Conservation (phyloP, 2,329 filamentous ascomycete species). For the Neofusicoccum cordaticola region DNA sequence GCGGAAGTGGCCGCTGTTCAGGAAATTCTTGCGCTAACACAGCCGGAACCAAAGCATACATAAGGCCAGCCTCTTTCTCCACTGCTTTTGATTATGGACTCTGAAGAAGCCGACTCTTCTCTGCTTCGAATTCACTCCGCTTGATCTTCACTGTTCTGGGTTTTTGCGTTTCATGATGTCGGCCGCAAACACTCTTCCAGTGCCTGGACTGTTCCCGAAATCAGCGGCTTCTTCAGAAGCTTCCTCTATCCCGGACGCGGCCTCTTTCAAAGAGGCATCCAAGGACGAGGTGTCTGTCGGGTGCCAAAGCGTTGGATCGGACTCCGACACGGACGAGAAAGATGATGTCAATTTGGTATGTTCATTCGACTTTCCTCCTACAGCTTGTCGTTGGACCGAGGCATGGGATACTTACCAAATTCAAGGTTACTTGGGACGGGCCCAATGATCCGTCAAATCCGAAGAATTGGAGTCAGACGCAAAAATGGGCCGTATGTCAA, state of each 20-base stretch:
- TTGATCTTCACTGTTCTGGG: not conserved
- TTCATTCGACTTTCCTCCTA: too few species aligned
- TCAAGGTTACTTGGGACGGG: conserved; percentile 7
- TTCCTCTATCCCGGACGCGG: not conserved
- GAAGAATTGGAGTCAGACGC: conserved; percentile 1
- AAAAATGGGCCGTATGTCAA: conserved; percentile 7
- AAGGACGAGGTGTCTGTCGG: not conserved
- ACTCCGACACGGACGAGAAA: not conserved
- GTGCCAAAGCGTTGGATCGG: not conserved
- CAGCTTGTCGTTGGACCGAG: not conserved
- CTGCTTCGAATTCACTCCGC: too few species aligned
- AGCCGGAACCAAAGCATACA: not conserved
- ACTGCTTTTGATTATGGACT: too few species aligned
- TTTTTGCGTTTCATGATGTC: not conserved
- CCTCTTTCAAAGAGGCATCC: not conserved
- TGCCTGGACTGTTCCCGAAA: too few species aligned
- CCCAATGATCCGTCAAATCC: conserved; percentile 8
- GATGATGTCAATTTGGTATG: not conserved
- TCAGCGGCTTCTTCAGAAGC: too few species aligned
- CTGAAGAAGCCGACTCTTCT: too few species aligned
- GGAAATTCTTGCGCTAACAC: not conserved
- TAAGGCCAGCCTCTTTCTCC: not conserved
- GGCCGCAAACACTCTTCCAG: too few species aligned
- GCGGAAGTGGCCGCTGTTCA: not conserved
- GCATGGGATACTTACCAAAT: not conserved